Evolutionary conservation across 2,329 filamentous ascomycete species (phyloP), one percentile per base, ranked within the genome.

Genomic region (Hypoxylon sp.): DNA sequence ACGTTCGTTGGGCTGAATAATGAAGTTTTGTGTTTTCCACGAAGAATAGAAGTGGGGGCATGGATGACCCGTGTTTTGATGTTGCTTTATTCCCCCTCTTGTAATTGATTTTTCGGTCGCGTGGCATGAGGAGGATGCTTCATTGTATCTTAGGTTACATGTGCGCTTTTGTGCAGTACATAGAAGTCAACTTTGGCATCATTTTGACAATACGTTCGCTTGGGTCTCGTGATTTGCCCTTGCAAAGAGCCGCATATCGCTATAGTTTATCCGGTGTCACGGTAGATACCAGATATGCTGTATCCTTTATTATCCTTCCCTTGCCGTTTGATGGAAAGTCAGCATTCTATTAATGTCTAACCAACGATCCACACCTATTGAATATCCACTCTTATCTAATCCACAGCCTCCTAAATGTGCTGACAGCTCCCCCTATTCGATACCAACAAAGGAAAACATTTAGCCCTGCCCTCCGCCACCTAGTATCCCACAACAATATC

Each of bases 141-240:
- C 59, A 51, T 58, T 71, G 69, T 71, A 71, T 71, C 61, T 67
- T 71, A 71, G 13, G 57, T 71, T 71, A 67, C 55, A 61, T 67
- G 56, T 62, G 62, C 69, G 51, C 69, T 53, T 64, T 60, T 51
- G 67, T 65, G 69, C 69, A 69, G 66, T 71, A 69, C 69, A 67
- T 71, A 69, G 42, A 52, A 61, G 55, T 61, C 62, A 65, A 57
- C 27, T 62, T 62, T 68, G 60, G n/a, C 42, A 65, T 54, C 4
- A 53, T 62, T 60, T 68, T 61, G 21, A 64, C 17, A 42, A 50
- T 55, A 13, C 19, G 17, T 17, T 48, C 24, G n/a, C 55, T 48
- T 61, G 15, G 15, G 2, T 29, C 5, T 50, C 27, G 51, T 53
- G 55, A 60, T 61, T 52, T 32, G 32, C 32, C 24, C 24, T 27